Evolutionary conservation across 768 basidiomycete species (phyloP), one percentile per base, ranked within the genome.

Genomic region (Trametes villosa): DNA sequence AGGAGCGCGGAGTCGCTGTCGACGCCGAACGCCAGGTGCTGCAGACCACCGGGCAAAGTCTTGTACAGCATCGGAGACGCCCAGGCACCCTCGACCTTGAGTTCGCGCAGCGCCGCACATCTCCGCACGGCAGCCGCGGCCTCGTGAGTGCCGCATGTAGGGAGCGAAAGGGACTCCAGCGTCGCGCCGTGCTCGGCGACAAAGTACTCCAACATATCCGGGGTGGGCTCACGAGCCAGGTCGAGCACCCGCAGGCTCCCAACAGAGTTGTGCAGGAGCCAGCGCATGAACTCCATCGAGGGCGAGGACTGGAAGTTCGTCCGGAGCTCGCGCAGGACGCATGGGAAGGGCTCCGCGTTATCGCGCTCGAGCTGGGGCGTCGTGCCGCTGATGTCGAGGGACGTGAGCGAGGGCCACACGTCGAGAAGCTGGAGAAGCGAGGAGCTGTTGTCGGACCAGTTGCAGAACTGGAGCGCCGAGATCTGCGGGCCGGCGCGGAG

Each of bases 241-340:
- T 86, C 83, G 56, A 91, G 75, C 30, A 75, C 71, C 55, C 77
- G 77, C 46, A 89, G 77, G n/a, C 78, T 77, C 44, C 70, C 71
- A 24, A 72, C 64, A 33, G 87, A 87, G 57, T 82, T 78, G 66
- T 83, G 81, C 26, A 90, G 83, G 57, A 92, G 83, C 89, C 89
- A 90, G 36, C 81, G 76, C 65, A 88, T 74, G 71, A 90, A 86
- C 34, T 87, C 85, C 46, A 82, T 68, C 3, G 85, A 81, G 22
- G 87, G 86, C 8, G 82, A 72, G n/a, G 76, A 70, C 69, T 89
- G 88, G 72, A 86, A 85, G 73, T 88, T 88, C 74, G 89, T 78
- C 59, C 82, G 79, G 40, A 91, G 76, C 65, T 81, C 77, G 53
- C 80, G 69, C 27, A 88, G 78, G 13, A 79, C 72, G 65, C 78